These are phyloP conservation scores for Vitis cinerea DNA, from an alignment of 164 flowering plant species.

Conservation along the genomic window DNA sequence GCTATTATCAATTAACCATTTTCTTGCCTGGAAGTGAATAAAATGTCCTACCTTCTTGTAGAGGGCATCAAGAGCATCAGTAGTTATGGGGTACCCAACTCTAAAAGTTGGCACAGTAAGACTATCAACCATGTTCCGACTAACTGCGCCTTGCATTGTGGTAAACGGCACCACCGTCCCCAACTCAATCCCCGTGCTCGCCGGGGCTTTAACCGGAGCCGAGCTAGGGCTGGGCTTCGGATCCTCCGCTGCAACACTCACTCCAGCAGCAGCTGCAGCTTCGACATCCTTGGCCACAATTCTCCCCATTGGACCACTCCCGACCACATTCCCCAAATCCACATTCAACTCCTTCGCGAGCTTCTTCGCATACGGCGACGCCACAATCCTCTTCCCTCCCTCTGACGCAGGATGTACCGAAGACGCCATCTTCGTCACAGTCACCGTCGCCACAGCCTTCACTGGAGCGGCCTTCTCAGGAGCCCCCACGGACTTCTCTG, in stretches of 20 bases:
- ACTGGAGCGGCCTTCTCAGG: constrained; percentile 8
- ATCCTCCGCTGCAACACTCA: constrained; percentile 17
- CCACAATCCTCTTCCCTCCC: constrained; percentile 84
- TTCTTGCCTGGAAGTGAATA: neutral
- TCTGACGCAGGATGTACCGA: constrained; percentile 80
- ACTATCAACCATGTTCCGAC: constrained; percentile 94
- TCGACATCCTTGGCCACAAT: constrained; percentile 96
- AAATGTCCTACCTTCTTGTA: constrained; percentile 71
- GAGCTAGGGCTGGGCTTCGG: constrained; percentile 14
- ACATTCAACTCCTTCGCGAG: constrained; percentile 85
- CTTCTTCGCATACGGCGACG: constrained; percentile 97
- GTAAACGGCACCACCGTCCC: constrained; percentile 73
- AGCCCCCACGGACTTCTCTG: constrained; percentile 13
- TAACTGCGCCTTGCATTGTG: constrained; percentile 93
- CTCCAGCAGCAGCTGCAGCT: constrained; percentile 48
- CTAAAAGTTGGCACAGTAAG: constrained; percentile 84
- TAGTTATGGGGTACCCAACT: constrained; percentile 87
- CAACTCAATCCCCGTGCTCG: constrained; percentile 35
- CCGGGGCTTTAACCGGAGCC: constrained; percentile 9
- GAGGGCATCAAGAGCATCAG: constrained; percentile 87
- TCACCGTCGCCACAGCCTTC: constrained; percentile 6
- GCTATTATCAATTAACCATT: neutral
- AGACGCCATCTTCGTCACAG: constrained; percentile 20
- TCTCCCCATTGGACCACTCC: constrained; percentile 89
- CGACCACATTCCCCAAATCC: constrained; percentile 61